A percentile compares a stretch with the other conserved stretches of the same genome.
These are phyloP conservation scores for Grosmannia clavigera DNA, from an alignment of 2,329 filamentous ascomycete species.

Conservation along the genomic window DNA sequence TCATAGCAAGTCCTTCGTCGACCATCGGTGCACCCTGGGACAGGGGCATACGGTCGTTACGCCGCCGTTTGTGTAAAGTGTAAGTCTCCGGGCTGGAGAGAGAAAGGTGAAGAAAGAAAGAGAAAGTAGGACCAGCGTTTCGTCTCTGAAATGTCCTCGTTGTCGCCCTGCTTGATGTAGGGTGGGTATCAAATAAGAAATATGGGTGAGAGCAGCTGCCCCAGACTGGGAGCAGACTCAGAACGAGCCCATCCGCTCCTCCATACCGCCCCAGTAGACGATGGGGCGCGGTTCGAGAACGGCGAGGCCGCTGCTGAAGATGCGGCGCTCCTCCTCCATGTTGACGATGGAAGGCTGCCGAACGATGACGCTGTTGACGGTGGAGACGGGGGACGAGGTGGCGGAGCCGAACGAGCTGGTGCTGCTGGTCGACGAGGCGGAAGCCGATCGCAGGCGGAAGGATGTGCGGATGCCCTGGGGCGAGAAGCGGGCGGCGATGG, in stretches of 20 bases:
- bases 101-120: background rate
- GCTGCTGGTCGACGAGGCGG: slow-evolving; percentile 22
- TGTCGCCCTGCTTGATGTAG: no score
- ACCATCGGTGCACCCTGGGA: background rate
- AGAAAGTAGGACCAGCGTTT: background rate
- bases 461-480: slow-evolving; percentile 36
- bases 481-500: slow-evolving; percentile 38
- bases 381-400: slow-evolving; percentile 31
- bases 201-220: background rate
- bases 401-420: slow-evolving; percentile 30
- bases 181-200: background rate
- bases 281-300: slow-evolving; percentile 50
- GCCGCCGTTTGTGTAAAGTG: background rate
- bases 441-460: slow-evolving; percentile 38
- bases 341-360: slow-evolving; percentile 45
- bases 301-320: slow-evolving; percentile 38
- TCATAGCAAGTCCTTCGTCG: background rate
- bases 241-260: slow-evolving; percentile 41
- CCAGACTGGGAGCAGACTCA: background rate
- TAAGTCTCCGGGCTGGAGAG: background rate
- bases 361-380: slow-evolving; percentile 47
- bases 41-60: background rate
- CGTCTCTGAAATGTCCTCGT: background rate
- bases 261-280: slow-evolving; percentile 50
- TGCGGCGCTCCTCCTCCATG: slow-evolving; percentile 43